phyloP scores from a whole-genome alignment of 148 eudicot genomes.

The Camellia japonica region DNA sequence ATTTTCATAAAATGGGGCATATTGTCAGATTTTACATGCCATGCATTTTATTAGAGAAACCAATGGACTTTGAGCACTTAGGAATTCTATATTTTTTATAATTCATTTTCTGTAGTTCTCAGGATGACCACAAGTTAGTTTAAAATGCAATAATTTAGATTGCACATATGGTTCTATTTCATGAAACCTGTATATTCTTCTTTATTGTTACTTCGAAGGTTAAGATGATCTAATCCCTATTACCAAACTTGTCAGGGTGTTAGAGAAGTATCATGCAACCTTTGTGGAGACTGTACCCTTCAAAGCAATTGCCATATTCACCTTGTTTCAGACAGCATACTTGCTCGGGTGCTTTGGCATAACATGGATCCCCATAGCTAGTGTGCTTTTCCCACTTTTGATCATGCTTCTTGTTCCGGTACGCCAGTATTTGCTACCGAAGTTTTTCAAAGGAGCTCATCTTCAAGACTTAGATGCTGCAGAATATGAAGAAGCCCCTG shows the following conservation, averaged over 20 bases:
- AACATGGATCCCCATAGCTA: slow-evolving; percentile 97
- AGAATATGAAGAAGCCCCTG: slow-evolving; percentile 87
- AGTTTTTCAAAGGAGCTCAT: slow-evolving; percentile 84
- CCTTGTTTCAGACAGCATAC: slow-evolving; percentile 80
- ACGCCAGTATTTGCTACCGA: slow-evolving; percentile 81
- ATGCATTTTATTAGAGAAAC: background rate
- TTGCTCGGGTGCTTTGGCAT: slow-evolving; percentile 84
- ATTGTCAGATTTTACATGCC: background rate
- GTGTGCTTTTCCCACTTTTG: slow-evolving; percentile 88
- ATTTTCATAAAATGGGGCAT: background rate
- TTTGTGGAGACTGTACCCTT: slow-evolving; percentile 94
- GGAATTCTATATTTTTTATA: too few relatives aligned
- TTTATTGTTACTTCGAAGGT: background rate
- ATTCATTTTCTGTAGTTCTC: too few relatives aligned
- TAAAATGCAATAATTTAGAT: too few relatives aligned
- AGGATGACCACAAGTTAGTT: too few relatives aligned
- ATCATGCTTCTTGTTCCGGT: slow-evolving; percentile 99
- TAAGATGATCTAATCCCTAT: background rate
- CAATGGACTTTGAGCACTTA: background rate
- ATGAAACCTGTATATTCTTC: background rate
- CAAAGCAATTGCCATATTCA: slow-evolving; percentile 71
- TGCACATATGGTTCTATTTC: background rate
- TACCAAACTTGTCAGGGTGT: slow-evolving; percentile 44
- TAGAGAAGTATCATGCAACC: slow-evolving; percentile 82
- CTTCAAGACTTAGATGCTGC: slow-evolving; percentile 98